Base-by-base conservation (phyloP, 2,329 filamentous ascomycete genomes). In the Arthroderma sp. region DNA sequence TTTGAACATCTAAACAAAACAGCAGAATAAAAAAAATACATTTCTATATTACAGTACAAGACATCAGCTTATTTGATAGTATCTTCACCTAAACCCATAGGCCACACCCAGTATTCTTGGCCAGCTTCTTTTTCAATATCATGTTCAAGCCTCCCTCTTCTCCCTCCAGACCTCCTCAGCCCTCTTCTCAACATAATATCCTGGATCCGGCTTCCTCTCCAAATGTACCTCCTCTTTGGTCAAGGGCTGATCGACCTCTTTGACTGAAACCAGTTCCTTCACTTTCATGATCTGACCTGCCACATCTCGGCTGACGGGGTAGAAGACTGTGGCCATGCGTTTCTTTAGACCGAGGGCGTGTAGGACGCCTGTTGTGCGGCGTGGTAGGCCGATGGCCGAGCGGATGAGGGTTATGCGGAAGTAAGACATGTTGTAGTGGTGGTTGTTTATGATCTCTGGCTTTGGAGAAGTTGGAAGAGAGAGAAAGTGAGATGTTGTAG, bases 231-330 rank as follows among this genome's bases (percentile, higher is more conserved):
- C 81, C 57, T 74, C 72, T 68, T 82, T 81, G 6, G 78, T 84
- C 73, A 88, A 70, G 33, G 79, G 71, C 61, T 74, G 70, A 35
- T 84, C 82, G 47, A 94, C 88, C 74, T 95, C 90, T 63, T 83
- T 77, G 37, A 95, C 89, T 56, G 82, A 79, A 49, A 96, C 88
- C 61, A 96, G 77, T 75, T 96, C 91, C 77, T 96, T 96, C 65
- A 96, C 89, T 73, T 86, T 86, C 79, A 96, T 86, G 67, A 96
- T 88, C 77, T 94, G 89, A 69, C 91, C 91, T 8, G 91, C 91
- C 61, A 88, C 83, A 64, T 89, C 84, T 43, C 84, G 82, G 61
- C 81, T 81, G 61, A 95, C 89, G 38, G 88, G 87, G 73, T 95
- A 86, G 78, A 94, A 95, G 66, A 95, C 91, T 56, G 87, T 91